Conservation (phyloP, 768 basidiomycete species). For the Tylopilus vinaceipallidus region DNA sequence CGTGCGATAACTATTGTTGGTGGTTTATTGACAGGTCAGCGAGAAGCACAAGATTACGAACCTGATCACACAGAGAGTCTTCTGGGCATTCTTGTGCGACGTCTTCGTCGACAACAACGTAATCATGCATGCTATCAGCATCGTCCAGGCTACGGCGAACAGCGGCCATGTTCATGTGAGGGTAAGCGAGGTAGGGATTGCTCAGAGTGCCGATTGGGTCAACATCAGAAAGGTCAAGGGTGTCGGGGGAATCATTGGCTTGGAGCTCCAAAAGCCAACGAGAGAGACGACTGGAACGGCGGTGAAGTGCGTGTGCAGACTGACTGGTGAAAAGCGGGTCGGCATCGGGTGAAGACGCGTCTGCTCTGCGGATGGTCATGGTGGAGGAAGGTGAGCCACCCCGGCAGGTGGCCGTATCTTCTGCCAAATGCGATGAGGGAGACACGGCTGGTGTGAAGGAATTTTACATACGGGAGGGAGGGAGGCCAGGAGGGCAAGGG, state of each 20-base stretch:
- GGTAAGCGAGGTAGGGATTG: slow-evolving; percentile 43
- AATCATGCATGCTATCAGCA: slow-evolving; percentile 36
- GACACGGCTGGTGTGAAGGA: slow-evolving; percentile 25
- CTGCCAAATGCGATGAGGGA: slow-evolving; percentile 34
- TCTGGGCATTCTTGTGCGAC: slow-evolving; percentile 28
- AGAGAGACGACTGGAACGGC: slow-evolving; percentile 40
- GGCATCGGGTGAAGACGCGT: slow-evolving; percentile 23
- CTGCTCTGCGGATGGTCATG: slow-evolving; percentile 27
- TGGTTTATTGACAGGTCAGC: slow-evolving; percentile 15
- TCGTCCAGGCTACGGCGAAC: slow-evolving; percentile 33
- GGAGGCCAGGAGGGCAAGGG: not conserved
- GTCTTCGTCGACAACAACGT: slow-evolving; percentile 39
- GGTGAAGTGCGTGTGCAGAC: slow-evolving; percentile 22
- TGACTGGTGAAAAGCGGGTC: slow-evolving; percentile 4
- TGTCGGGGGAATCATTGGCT: slow-evolving; percentile 16
- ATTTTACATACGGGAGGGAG: slow-evolving; percentile 21
- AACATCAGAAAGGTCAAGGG: slow-evolving; percentile 19
- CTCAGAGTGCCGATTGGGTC: slow-evolving; percentile 30
- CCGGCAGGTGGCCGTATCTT: slow-evolving; percentile 12
- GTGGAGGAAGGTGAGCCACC: slow-evolving; percentile 30
- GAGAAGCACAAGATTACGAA: slow-evolving; percentile 28
- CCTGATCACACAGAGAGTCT: slow-evolving; percentile 15
- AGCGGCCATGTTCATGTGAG: slow-evolving; percentile 32
- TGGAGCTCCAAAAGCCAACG: slow-evolving; percentile 46
- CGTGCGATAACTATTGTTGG: slow-evolving; percentile 24